Percentiles rank a stretch among this genome's conserved stretches.
phyloP scores from a whole-genome alignment of 2,329 filamentous ascomycete genomes.

The Aspergillus uvarum region DNA sequence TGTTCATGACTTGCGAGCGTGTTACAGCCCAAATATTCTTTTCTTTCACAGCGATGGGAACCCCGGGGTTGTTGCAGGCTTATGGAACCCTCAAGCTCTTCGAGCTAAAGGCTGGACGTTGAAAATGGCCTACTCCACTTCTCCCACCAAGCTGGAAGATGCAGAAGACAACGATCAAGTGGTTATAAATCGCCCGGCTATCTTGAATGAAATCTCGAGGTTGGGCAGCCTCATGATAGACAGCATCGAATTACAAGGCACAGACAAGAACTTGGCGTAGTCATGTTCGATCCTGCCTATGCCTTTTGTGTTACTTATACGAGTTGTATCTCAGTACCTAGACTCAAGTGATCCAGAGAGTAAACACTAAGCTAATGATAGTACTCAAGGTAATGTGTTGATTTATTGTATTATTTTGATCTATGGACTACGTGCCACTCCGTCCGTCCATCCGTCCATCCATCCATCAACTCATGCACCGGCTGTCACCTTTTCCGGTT shows the following conservation, averaged over 20 bases:
- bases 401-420: slow-evolving; percentile 18
- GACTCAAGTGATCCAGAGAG: background rate
- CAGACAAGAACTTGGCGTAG: slow-evolving; percentile 15
- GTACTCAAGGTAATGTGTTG: slow-evolving; percentile 5
- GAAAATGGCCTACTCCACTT: slow-evolving; percentile 40
- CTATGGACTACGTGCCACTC: slow-evolving; percentile 20
- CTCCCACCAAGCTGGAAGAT: slow-evolving; percentile 19
- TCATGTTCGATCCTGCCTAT: background rate
- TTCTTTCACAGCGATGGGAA: slow-evolving; percentile 71
- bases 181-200: slow-evolving; percentile 40
- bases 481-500: slow-evolving; percentile 40
- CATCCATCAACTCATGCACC: slow-evolving; percentile 15
- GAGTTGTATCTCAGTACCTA: too few species aligned
- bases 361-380: background rate
- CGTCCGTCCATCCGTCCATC: background rate
- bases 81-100: slow-evolving; percentile 60
- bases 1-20: slow-evolving; percentile 63
- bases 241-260: slow-evolving; percentile 57
- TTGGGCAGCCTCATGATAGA: slow-evolving; percentile 64
- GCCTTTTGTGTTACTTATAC: background rate
- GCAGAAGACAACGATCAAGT: slow-evolving; percentile 24
- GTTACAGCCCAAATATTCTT: slow-evolving; percentile 69
- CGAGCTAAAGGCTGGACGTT: slow-evolving; percentile 36
- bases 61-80: slow-evolving; percentile 59
- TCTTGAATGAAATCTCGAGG: slow-evolving; percentile 47